Conservation (phyloP, 1,284 basidiomycete genomes). For the Cryptococcus maquisensis region DNA sequence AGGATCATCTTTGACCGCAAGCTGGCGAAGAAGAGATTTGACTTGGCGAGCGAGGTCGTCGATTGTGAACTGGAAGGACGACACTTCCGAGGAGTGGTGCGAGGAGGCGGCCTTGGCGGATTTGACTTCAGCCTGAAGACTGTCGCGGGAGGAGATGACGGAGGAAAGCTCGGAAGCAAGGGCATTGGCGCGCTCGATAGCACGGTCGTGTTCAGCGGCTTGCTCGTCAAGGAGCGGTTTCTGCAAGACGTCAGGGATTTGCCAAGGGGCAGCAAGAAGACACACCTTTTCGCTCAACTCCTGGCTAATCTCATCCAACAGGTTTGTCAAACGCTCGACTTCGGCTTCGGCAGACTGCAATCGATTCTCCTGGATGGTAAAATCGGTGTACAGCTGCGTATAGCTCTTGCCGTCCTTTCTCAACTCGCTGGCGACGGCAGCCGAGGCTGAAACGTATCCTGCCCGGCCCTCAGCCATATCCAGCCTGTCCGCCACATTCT, state of each 20-base stretch:
- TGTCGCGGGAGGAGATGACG: constrained; percentile 63
- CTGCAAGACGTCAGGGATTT: constrained; percentile 50
- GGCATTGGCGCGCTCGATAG: constrained; percentile 69
- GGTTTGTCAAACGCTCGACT: constrained; percentile 72
- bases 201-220: constrained; percentile 73
- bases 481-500: constrained; percentile 45
- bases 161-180: constrained; percentile 70
- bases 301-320: constrained; percentile 51
- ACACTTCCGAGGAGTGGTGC: constrained; percentile 64
- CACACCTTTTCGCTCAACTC: constrained; percentile 85
- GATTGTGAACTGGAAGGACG: constrained; percentile 69
- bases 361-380: constrained; percentile 77
- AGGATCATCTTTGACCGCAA: constrained; percentile 76
- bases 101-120: constrained; percentile 59
- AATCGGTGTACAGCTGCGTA: constrained; percentile 67
- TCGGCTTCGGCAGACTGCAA: constrained; percentile 71
- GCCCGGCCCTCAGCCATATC: constrained; percentile 35
- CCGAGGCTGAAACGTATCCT: constrained; percentile 64
- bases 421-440: constrained; percentile 72
- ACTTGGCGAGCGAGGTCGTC: constrained; percentile 85
- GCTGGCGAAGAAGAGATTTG: constrained; percentile 69
- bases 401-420: constrained; percentile 58
- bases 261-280: background rate
- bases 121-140: constrained; percentile 34
- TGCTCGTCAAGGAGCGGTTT: constrained; percentile 83